These are phyloP conservation scores for Leccinum pachyderme DNA, from an alignment of 1,284 basidiomycete genomes.

Conservation along the genomic window DNA sequence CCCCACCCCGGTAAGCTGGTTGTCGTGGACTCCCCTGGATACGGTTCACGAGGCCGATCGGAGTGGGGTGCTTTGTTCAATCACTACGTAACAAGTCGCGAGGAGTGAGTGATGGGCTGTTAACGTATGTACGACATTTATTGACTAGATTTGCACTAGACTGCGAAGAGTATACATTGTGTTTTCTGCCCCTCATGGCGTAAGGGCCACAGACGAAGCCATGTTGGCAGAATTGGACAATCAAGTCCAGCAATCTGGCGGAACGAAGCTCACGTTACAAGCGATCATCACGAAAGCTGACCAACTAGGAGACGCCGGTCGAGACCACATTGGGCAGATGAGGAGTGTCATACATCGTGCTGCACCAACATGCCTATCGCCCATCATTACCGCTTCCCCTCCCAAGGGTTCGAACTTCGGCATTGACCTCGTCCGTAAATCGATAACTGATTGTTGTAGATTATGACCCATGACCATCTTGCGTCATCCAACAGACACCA, in stretches of 20 bases:
- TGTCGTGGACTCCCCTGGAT: conserved; percentile 76
- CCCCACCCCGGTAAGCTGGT: conserved; percentile 52
- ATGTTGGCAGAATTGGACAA: conserved; percentile 58
- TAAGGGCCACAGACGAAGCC: conserved; percentile 52
- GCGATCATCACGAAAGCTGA: conserved; percentile 73
- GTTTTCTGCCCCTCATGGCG: conserved; percentile 63
- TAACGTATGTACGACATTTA: neutral
- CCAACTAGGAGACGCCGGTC: conserved; percentile 37
- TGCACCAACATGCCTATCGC: conserved; percentile 61
- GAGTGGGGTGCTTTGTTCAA: conserved; percentile 74
- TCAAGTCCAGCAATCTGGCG: conserved; percentile 36
- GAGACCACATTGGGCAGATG: conserved; percentile 29
- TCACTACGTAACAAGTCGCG: conserved; percentile 55
- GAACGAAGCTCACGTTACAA: conserved; percentile 57
- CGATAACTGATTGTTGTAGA: conserved; percentile 56
- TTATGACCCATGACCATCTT: conserved; percentile 8
- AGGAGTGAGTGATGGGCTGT: conserved; percentile 45
- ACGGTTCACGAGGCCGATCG: conserved; percentile 66
- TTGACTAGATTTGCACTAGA: conserved; percentile 35
- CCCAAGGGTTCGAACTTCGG: conserved; percentile 51
- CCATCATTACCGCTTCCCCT: conserved; percentile 51
- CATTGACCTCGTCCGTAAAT: conserved; percentile 52
- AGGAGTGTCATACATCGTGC: conserved; percentile 37
- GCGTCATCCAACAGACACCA: neutral
- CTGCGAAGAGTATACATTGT: conserved; percentile 67